These are phyloP conservation scores for Mariannaea elegans DNA, from an alignment of 2,329 filamentous ascomycete genomes.

Conservation along the genomic window DNA sequence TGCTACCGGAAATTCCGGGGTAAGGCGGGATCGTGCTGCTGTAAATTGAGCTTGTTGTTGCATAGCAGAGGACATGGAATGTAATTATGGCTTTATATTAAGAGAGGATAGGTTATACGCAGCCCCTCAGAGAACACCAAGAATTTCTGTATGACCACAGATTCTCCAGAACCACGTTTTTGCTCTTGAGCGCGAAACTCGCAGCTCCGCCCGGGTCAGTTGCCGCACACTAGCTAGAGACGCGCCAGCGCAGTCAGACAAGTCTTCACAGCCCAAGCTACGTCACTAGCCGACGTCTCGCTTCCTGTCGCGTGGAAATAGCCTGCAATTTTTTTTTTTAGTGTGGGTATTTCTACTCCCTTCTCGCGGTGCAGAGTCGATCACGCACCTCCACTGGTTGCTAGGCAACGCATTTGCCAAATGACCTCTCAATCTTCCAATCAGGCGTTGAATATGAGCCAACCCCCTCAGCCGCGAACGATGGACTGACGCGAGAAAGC, in stretches of 20 bases:
- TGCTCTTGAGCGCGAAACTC: background rate
- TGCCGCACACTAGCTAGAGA: slow-evolving; percentile 10
- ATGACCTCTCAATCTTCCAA: slow-evolving; percentile 24
- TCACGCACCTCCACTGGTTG: slow-evolving; percentile 25
- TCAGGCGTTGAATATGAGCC: slow-evolving; percentile 4
- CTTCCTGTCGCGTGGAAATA: slow-evolving; percentile 19
- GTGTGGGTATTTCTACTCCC: slow-evolving; percentile 4
- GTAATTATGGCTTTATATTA: no score
- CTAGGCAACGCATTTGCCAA: slow-evolving; percentile 32
- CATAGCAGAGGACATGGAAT: background rate
- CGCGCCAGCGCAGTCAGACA: slow-evolving; percentile 6
- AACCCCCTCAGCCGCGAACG: slow-evolving; percentile 9
- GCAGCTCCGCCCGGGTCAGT: background rate
- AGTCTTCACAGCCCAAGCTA: slow-evolving; percentile 27
- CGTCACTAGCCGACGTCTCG: slow-evolving; percentile 40
- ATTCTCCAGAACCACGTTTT: background rate
- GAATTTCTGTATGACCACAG: no score
- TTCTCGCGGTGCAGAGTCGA: slow-evolving; percentile 1
- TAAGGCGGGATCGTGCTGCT: slow-evolving; percentile 2
- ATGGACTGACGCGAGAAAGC: slow-evolving; percentile 8
- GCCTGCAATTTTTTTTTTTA: slow-evolving; percentile 20
- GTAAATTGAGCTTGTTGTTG: background rate
- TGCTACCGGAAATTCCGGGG: slow-evolving; percentile 14
- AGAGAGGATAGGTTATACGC: no score
- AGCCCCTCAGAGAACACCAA: slow-evolving; percentile 1